Evolutionary conservation across 2,329 filamentous ascomycete species (phyloP), one percentile per base, ranked within the genome.

Genomic region (Thyridium curvatum): DNA sequence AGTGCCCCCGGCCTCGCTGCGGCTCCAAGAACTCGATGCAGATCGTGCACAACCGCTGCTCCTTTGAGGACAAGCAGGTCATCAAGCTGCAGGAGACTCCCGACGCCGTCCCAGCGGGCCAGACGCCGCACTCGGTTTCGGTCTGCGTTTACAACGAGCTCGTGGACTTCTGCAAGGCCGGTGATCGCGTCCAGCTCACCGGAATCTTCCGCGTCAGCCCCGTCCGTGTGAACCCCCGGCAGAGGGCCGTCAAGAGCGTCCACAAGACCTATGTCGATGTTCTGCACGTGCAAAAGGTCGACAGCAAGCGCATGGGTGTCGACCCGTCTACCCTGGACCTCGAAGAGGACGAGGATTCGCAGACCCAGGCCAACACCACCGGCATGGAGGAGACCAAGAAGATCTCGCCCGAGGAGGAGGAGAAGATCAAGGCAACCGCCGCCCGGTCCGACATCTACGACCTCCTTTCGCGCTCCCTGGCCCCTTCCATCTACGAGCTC

Each of bases 231-330:
- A 98, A 97, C 56, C 91, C 93, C 16, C 83, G 90, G 15, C 90
- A 96, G 65, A 76, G 93, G 45, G 86, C 87, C 0, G 81, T 97
- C 55, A 97, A 96, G 72, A 86, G 88, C 46, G 80, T 98, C 30
- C 95, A 95, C 75, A 98, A 97, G 72, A 98, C 93, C 0, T 98
- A 95, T 48, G 84, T 98, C 38, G 93, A 98, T 61, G 88, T 91
- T 34, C 66, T 97, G 34, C 93, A 98, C 55, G 86, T 97, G 31
- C 90, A 97, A 56, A 98, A 98, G 61, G 86, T 94, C 3, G 91
- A 98, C 63, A 91, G 90, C 65, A 93, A 89, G 63, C 84, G 93
- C 39, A 81, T 98, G 72, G 93, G 93, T 28, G 85, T 89, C 35
- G 93, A 98, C 54, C 74, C 81, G 2, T 90, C 89, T 0, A 98